Percentiles rank a stretch among this genome's conserved stretches.
These are phyloP conservation scores for Hymenoscyphus occultus DNA, from an alignment of 2,329 filamentous ascomycete genomes.

Conservation along the genomic window DNA sequence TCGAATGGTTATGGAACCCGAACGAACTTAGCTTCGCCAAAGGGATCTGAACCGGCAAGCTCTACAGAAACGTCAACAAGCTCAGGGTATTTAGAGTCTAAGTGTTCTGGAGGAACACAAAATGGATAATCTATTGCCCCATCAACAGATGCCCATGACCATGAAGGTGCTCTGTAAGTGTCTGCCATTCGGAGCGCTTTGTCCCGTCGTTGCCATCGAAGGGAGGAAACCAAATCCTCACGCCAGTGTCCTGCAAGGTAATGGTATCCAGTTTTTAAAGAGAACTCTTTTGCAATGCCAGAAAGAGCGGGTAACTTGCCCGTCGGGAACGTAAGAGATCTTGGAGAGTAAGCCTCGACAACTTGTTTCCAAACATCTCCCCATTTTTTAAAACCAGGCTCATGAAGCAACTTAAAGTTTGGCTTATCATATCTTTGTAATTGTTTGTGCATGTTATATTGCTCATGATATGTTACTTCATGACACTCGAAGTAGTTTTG, in stretches of 20 bases:
- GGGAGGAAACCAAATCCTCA: neutral
- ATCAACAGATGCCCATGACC: slow-evolving; percentile 3
- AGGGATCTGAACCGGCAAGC: no score
- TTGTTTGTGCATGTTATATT: no score
- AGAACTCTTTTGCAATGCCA: neutral
- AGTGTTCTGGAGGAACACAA: neutral
- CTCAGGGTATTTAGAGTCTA: no score
- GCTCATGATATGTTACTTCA: neutral
- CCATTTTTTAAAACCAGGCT: no score
- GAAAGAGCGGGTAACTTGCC: neutral
- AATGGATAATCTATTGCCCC: neutral
- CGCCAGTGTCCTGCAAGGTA: neutral
- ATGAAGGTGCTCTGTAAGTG: neutral
- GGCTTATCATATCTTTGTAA: no score
- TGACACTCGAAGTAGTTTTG: slow-evolving; percentile 17
- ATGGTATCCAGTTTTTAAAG: neutral
- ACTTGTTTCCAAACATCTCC: neutral
- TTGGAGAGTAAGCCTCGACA: neutral
- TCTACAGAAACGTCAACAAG: no score
- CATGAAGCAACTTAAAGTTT: no score
- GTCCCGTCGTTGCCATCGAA: neutral
- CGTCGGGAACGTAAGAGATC: neutral
- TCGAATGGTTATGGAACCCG: no score
- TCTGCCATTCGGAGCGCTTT: neutral
- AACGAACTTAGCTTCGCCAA: no score